Conservation (phyloP, 495 filamentous ascomycete genomes). For the Aspergillus bridgeri region DNA sequence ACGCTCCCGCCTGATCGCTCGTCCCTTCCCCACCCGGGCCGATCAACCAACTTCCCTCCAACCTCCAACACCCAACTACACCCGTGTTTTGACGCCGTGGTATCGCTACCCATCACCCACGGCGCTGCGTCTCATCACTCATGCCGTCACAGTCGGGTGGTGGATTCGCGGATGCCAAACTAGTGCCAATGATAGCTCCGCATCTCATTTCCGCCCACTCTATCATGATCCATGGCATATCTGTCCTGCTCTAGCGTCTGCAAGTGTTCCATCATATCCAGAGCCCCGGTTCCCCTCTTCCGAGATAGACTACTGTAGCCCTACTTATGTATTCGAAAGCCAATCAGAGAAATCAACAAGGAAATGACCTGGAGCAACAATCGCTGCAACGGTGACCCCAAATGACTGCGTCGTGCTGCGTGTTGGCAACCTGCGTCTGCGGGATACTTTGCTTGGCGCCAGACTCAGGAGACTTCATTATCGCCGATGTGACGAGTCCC, state of each 20-base stretch:
- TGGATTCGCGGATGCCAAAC: neutral
- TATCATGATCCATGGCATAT: too few species aligned
- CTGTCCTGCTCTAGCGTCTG: too few species aligned
- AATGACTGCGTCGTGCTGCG: neutral
- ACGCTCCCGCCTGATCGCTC: constrained; percentile 1
- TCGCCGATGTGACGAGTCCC: neutral
- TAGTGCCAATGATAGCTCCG: too few species aligned
- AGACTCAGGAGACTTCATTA: too few species aligned
- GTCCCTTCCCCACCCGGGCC: neutral
- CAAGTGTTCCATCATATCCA: too few species aligned
- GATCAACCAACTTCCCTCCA: neutral
- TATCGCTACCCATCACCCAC: neutral
- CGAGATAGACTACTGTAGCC: too few species aligned
- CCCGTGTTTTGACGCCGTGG: neutral
- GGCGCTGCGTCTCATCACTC: neutral
- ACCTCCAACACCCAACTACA: neutral
- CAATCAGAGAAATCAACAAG: neutral
- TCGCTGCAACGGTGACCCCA: neutral
- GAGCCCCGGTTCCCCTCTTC: too few species aligned
- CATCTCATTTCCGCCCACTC: too few species aligned
- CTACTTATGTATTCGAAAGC: neutral
- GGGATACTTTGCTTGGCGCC: neutral
- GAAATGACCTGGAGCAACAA: neutral
- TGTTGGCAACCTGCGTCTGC: neutral
- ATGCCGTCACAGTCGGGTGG: neutral